Evolutionary conservation across 306 rosid species (phyloP).

Genomic region (Prunus armeniaca): DNA sequence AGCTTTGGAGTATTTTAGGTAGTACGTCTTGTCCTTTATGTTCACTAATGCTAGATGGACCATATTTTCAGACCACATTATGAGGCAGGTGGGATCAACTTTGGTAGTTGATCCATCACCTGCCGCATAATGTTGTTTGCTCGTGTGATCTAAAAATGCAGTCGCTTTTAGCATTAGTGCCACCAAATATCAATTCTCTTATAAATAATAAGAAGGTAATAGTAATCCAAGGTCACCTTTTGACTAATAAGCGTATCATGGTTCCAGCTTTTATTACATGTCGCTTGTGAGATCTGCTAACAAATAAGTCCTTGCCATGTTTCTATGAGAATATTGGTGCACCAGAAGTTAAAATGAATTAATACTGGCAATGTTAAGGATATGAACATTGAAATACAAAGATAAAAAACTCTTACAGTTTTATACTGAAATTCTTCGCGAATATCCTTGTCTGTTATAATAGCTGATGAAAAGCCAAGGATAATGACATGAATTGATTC

Average conservation of each 20-base stretch:
- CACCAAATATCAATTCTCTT: neutral
- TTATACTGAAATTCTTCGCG: slow-evolving; percentile 57
- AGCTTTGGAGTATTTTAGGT: too few species aligned
- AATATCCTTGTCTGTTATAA: slow-evolving; percentile 54
- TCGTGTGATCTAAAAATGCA: neutral
- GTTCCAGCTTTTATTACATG: slow-evolving; percentile 83
- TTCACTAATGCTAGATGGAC: neutral
- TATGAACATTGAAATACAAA: slow-evolving; percentile 3
- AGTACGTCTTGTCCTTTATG: too few species aligned
- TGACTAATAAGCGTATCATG: slow-evolving; percentile 61
- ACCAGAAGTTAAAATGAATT: slow-evolving; percentile 3
- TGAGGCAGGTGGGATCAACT: neutral
- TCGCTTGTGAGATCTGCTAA: slow-evolving; percentile 60
- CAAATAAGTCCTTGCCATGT: slow-evolving; percentile 52
- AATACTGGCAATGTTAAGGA: neutral
- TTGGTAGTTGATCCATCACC: neutral
- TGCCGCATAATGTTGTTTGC: neutral
- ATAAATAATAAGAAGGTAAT: neutral
- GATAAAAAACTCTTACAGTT: slow-evolving; percentile 38
- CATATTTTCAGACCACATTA: neutral
- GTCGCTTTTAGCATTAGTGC: neutral
- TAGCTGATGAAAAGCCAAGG: slow-evolving; percentile 72
- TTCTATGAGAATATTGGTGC: slow-evolving; percentile 46
- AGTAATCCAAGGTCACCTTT: slow-evolving; percentile 54
- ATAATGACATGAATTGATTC: slow-evolving; percentile 70